A percentile compares a stretch with the other conserved stretches of the same genome.
Evolutionary conservation across 2,329 filamentous ascomycete genomes (phyloP).

Genomic region (Emergomyces africanus): DNA sequence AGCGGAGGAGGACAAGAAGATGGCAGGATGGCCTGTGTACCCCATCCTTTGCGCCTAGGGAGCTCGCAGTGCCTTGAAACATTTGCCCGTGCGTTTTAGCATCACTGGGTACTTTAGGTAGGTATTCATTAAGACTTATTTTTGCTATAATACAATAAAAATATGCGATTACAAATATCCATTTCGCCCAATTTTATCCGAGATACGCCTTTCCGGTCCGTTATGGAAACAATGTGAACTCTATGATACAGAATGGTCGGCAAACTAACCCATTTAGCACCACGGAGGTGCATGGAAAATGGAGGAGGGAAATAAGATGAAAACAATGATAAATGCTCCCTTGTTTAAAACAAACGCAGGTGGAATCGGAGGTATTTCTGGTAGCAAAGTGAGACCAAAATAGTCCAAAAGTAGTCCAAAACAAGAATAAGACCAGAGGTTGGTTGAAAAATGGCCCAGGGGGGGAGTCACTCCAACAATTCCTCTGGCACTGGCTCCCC

Average conservation of each 20-base stretch:
- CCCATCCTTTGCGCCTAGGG: neutral
- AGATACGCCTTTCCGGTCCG: neutral
- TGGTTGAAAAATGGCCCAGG: neutral
- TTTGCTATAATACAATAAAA: neutral
- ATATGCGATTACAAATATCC: neutral
- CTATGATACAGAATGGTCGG: neutral
- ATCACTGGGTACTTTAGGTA: neutral
- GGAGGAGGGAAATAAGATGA: neutral
- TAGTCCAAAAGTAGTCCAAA: neutral
- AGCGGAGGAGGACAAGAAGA: neutral
- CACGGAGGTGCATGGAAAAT: neutral
- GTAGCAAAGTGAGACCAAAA: neutral
- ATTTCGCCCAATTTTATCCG: neutral
- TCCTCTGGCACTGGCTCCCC: slow-evolving; percentile 11
- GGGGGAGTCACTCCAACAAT: neutral
- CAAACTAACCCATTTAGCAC: neutral
- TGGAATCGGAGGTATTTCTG: neutral
- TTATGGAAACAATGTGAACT: neutral
- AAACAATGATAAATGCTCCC: neutral
- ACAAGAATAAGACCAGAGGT: neutral
- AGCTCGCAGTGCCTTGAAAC: neutral
- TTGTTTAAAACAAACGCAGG: neutral
- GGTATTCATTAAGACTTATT: neutral
- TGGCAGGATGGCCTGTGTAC: neutral
- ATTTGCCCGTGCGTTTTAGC: neutral